A percentile compares a stretch with the other conserved stretches of the same genome.
Evolutionary conservation across 129 eudicot genomes (phyloP).

Genomic region (Apium graveolens): DNA sequence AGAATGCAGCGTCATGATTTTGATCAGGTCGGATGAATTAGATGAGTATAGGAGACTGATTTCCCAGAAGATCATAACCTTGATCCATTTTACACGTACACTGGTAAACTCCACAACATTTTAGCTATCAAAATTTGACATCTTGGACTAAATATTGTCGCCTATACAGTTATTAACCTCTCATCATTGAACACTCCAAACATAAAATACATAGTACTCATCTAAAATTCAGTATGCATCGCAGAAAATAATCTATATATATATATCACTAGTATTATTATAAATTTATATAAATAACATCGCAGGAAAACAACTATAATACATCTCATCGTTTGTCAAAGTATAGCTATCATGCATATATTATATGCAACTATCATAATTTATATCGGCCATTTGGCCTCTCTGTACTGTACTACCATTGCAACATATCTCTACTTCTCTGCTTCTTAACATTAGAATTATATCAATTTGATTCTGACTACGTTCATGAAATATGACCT

Average conservation of each 20-base stretch:
- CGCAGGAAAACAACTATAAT: background rate
- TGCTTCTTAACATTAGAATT: too few species aligned
- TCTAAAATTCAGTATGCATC: background rate
- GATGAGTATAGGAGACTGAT: too few species aligned
- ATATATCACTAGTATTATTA: background rate
- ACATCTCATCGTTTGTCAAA: background rate
- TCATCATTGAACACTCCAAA: background rate
- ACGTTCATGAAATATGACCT: too few species aligned
- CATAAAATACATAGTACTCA: background rate
- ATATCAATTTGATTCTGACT: too few species aligned
- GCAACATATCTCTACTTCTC: background rate
- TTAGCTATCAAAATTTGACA: background rate
- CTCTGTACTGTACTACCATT: background rate
- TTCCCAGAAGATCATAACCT: too few species aligned
- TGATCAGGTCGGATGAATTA: too few species aligned
- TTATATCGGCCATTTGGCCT: background rate
- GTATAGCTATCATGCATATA: background rate
- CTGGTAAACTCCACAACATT: too few species aligned
- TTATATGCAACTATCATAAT: background rate
- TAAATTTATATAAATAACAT: background rate
- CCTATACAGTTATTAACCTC: background rate
- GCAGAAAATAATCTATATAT: background rate
- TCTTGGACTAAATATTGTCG: background rate
- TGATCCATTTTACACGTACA: too few species aligned
- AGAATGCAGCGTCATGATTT: too few species aligned